These are phyloP conservation scores for Lactarius sp. DNA, from an alignment of 768 basidiomycete genomes.

Conservation along the genomic window DNA sequence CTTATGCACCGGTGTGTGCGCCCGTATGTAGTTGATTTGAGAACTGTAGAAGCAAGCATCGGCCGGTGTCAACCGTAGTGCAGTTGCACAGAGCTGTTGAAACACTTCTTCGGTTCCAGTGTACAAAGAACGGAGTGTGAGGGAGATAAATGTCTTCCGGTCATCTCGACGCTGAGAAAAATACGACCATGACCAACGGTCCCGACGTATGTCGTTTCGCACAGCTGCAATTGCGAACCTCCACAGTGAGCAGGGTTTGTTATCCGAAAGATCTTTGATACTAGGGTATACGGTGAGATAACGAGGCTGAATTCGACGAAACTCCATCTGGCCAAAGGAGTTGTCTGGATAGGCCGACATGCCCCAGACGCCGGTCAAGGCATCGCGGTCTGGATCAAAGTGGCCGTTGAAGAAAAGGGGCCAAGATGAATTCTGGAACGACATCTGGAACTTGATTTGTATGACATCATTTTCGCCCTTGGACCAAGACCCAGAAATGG, in stretches of 20 bases:
- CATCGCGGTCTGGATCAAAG: slow-evolving; percentile 9
- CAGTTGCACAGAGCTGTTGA: slow-evolving; percentile 17
- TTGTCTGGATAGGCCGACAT: not conserved
- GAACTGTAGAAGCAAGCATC: slow-evolving; percentile 31
- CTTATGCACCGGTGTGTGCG: slow-evolving; percentile 27
- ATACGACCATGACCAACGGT: slow-evolving; percentile 31
- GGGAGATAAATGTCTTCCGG: slow-evolving; percentile 28
- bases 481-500: slow-evolving; percentile 22
- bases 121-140: slow-evolving; percentile 25
- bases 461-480: slow-evolving; percentile 17
- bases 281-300: slow-evolving; percentile 29
- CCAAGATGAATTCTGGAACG: slow-evolving; percentile 11
- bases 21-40: slow-evolving; percentile 21
- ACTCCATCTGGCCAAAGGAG: slow-evolving; percentile 21
- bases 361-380: slow-evolving; percentile 13
- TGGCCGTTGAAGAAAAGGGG: slow-evolving; percentile 5
- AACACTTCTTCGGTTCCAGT: slow-evolving; percentile 28
- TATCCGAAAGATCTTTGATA: slow-evolving; percentile 25
- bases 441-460: slow-evolving; percentile 22
- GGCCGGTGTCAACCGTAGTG: slow-evolving; percentile 26
- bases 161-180: slow-evolving; percentile 32
- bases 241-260: slow-evolving; percentile 33
- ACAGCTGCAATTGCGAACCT: slow-evolving; percentile 31
- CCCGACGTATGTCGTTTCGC: slow-evolving; percentile 25
- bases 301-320: slow-evolving; percentile 28